phyloP scores from a whole-genome alignment of 2,329 filamentous ascomycete species.

The Coleophoma cylindrospora region DNA sequence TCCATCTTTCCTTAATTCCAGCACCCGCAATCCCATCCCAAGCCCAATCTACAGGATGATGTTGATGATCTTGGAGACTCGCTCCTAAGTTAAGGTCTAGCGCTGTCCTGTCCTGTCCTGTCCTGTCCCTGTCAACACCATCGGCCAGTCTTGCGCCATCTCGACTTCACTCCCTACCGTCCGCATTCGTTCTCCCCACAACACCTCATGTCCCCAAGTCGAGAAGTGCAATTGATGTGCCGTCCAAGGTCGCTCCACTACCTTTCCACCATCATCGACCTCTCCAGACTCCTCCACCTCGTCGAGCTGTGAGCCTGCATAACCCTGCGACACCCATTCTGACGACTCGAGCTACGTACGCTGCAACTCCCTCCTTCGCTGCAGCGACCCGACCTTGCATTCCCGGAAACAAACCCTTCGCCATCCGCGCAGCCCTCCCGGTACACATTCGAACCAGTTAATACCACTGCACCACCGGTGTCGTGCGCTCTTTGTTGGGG shows the following conservation, averaged over 20 bases:
- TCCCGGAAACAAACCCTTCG: background rate
- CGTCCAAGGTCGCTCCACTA: background rate
- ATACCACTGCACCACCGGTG: no score
- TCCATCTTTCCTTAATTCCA: no score
- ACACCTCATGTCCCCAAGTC: background rate
- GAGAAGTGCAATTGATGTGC: background rate
- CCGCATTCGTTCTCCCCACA: background rate
- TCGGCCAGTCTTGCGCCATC: no score
- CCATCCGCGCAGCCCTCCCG: background rate
- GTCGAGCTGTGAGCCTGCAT: background rate
- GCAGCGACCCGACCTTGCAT: background rate
- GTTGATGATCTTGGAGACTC: no score
- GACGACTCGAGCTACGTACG: background rate
- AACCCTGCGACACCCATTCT: background rate
- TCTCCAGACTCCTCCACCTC: background rate
- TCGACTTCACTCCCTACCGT: no score
- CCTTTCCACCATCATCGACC: background rate
- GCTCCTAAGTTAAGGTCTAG: no score
- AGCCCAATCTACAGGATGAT: no score
- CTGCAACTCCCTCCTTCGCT: background rate
- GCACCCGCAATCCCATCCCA: no score
- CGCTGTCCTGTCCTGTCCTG: no score
- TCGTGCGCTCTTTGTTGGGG: conserved; percentile 5
- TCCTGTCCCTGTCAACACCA: no score
- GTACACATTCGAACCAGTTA: no score